phyloP scores from a whole-genome alignment of 2,329 filamentous ascomycete genomes.

The Penicillium sp. region DNA sequence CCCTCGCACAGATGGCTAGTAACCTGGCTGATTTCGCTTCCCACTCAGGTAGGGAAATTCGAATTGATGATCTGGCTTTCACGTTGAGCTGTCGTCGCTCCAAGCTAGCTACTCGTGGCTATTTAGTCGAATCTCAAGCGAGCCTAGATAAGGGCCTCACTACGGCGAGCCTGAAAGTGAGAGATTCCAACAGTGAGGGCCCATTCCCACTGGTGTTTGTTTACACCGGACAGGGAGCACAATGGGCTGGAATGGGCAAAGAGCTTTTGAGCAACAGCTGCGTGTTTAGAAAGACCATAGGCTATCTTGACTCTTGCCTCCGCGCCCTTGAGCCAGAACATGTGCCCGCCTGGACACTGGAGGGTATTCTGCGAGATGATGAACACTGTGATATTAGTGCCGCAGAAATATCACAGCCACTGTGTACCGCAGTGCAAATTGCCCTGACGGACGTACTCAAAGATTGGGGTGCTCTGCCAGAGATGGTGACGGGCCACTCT shows the following conservation, averaged over 20 bases:
- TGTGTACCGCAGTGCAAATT: conserved; percentile 9
- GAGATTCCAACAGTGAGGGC: background rate
- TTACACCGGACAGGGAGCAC: conserved; percentile 31
- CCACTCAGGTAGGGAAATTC: background rate
- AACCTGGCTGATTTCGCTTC: background rate
- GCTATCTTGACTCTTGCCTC: background rate
- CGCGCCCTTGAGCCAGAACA: background rate
- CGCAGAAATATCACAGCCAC: conserved; percentile 3
- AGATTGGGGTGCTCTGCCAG: background rate
- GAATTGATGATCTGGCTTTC: background rate
- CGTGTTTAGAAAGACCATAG: background rate
- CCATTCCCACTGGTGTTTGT: conserved; percentile 4
- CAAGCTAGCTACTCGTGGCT: background rate
- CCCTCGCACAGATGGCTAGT: background rate
- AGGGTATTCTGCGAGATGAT: background rate
- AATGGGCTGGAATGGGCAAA: conserved; percentile 15
- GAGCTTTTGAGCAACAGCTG: background rate
- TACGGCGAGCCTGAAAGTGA: background rate
- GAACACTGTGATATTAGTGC: background rate
- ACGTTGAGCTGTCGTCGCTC: background rate
- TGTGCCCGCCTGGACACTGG: background rate
- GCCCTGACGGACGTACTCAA: conserved; percentile 4
- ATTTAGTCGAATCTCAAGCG: background rate
- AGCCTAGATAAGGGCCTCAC: background rate
- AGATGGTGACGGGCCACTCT: conserved; percentile 5